Evolutionary conservation across 2,329 filamentous ascomycete species (phyloP).

Genomic region (Beauveria rudraprayagi): DNA sequence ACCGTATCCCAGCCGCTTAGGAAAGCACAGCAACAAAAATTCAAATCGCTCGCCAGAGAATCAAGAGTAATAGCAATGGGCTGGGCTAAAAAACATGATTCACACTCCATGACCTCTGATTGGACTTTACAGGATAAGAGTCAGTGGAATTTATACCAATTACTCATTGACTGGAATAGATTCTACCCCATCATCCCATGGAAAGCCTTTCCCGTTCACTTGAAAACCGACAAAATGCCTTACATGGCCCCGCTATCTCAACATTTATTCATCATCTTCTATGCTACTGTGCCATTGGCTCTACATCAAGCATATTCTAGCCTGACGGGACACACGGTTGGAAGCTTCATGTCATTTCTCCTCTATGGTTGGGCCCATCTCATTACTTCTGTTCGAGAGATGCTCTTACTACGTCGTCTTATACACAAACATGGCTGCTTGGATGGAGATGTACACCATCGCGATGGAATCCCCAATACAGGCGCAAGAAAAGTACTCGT

Average conservation of each 20-base stretch:
- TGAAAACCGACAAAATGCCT: slow-evolving; percentile 25
- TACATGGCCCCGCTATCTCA: slow-evolving; percentile 19
- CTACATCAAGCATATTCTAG: slow-evolving; percentile 15
- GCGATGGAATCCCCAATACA: slow-evolving; percentile 27
- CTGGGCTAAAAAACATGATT: too few relatives aligned
- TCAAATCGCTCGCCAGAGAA: too few relatives aligned
- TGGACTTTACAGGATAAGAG: too few relatives aligned
- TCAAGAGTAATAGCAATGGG: too few relatives aligned
- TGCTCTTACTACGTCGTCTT: slow-evolving; percentile 21
- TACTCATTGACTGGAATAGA: too few relatives aligned
- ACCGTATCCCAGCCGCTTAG: too few relatives aligned
- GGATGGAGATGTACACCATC: slow-evolving; percentile 24
- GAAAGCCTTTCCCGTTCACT: slow-evolving; percentile 19
- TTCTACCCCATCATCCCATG: too few relatives aligned
- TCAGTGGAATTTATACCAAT: too few relatives aligned
- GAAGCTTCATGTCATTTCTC: slow-evolving; percentile 2
- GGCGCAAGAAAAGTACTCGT: slow-evolving; percentile 16
- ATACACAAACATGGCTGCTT: slow-evolving; percentile 23
- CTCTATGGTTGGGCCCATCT: slow-evolving; percentile 14
- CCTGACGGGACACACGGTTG: slow-evolving; percentile 11
- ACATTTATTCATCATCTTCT: slow-evolving; percentile 24
- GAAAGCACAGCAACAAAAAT: too few relatives aligned
- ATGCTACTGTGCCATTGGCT: slow-evolving; percentile 19
- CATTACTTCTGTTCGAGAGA: slow-evolving; percentile 20
- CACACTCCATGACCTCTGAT: too few relatives aligned